These are phyloP conservation scores for Debaryomyces udenii DNA, from an alignment of 1,139 yeast species.

Conservation along the genomic window DNA sequence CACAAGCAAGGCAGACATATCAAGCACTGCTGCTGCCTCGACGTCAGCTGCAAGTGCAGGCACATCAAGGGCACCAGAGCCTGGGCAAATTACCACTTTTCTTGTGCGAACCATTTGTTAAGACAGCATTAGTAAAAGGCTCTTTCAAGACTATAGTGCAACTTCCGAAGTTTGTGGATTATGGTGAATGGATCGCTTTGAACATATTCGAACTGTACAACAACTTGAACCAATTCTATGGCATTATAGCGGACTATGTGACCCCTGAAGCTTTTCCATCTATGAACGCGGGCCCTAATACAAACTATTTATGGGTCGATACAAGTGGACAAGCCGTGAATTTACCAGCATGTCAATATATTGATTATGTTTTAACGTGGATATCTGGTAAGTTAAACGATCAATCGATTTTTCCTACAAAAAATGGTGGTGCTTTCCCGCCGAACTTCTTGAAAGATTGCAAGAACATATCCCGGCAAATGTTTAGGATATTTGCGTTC, in stretches of 20 bases:
- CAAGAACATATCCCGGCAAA: slow-evolving; percentile 83
- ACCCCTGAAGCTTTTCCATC: slow-evolving; percentile 89
- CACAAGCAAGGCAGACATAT: slow-evolving; percentile 21
- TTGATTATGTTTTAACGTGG: slow-evolving; percentile 91
- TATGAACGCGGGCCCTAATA: slow-evolving; percentile 94
- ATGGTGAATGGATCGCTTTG: slow-evolving; percentile 93
- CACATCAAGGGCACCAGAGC: slow-evolving; percentile 14
- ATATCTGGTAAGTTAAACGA: slow-evolving; percentile 85
- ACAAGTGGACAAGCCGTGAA: slow-evolving; percentile 75
- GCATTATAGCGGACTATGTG: slow-evolving; percentile 83
- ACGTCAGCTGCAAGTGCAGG: slow-evolving; percentile 19
- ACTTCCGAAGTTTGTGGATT: slow-evolving; percentile 91
- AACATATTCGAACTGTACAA: slow-evolving; percentile 89
- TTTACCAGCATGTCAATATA: slow-evolving; percentile 90
- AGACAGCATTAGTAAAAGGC: slow-evolving; percentile 96
- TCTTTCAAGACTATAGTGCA: slow-evolving; percentile 95
- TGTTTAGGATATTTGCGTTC: slow-evolving; percentile 97
- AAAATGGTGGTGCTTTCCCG: slow-evolving; percentile 91
- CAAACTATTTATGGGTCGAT: slow-evolving; percentile 92
- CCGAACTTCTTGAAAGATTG: slow-evolving; percentile 81
- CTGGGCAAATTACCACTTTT: slow-evolving; percentile 56
- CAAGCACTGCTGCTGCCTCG: slow-evolving; percentile 28
- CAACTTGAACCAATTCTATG: slow-evolving; percentile 84
- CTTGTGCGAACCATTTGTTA: slow-evolving; percentile 89
- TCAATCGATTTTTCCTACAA: slow-evolving; percentile 88